These are phyloP conservation scores for Coemansia sp. DNA, from an alignment of 192 early-diverging fungal genomes.

Conservation along the genomic window DNA sequence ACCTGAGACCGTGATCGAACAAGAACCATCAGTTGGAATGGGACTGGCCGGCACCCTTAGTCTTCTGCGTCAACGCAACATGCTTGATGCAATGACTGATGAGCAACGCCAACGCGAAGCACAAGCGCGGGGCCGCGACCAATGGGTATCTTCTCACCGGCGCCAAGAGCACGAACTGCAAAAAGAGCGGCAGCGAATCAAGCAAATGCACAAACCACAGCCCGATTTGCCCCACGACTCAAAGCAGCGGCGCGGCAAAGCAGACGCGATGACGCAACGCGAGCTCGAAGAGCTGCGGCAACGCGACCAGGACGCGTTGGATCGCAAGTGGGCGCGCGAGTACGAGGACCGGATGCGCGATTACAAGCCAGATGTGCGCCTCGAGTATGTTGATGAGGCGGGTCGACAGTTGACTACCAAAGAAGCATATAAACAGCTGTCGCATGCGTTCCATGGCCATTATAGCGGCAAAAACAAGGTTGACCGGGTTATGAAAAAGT, in stretches of 20 bases:
- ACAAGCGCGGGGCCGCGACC: conserved; percentile 33
- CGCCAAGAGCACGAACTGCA: conserved; percentile 60
- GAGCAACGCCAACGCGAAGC: conserved; percentile 69
- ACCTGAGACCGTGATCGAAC: not conserved
- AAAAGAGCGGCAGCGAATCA: conserved; percentile 67
- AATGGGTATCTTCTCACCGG: conserved; percentile 74
- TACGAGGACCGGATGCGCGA: conserved; percentile 82
- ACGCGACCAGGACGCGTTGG: conserved; percentile 50
- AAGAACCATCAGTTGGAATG: conserved; percentile 75
- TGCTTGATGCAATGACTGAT: conserved; percentile 59
- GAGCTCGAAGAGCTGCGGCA: conserved; percentile 47
- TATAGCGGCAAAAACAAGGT: conserved; percentile 91
- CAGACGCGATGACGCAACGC: conserved; percentile 31
- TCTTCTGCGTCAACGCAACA: conserved; percentile 80
- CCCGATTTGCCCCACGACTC: not conserved
- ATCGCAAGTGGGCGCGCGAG: conserved; percentile 67
- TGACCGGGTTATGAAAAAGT: conserved; percentile 79
- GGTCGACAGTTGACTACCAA: conserved; percentile 80
- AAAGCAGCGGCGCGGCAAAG: conserved; percentile 40
- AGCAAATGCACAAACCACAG: conserved; percentile 51
- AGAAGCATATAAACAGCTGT: conserved; percentile 87
- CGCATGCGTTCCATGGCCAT: conserved; percentile 96
- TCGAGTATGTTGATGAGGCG: conserved; percentile 89
- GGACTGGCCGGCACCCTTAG: conserved; percentile 83
- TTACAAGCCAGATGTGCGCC: conserved; percentile 86